Conservation (phyloP, 371 early-diverging fungal genomes). For the Mortierella sp. region DNA sequence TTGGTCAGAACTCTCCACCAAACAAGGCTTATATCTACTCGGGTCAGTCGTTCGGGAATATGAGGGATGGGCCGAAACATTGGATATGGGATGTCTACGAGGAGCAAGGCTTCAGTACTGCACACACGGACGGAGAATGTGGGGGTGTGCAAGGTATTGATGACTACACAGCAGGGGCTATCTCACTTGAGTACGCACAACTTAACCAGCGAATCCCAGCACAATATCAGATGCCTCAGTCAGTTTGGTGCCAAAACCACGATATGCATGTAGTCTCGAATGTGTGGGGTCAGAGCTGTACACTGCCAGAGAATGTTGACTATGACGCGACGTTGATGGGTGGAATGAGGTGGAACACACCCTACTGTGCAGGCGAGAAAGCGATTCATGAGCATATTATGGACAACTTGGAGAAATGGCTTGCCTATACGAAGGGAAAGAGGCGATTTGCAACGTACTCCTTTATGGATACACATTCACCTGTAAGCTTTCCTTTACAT, state of each 20-base stretch:
- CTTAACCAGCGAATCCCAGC: constrained; percentile 30
- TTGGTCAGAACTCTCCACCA: constrained; percentile 54
- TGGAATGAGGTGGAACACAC: constrained; percentile 48
- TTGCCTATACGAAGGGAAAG: constrained; percentile 28
- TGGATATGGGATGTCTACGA: constrained; percentile 59
- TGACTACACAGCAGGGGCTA: constrained; percentile 43
- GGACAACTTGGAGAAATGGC: constrained; percentile 51
- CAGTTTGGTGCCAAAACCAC: constrained; percentile 47
- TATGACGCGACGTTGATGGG: constrained; percentile 42
- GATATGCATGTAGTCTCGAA: constrained; percentile 37
- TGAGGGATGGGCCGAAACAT: constrained; percentile 34
- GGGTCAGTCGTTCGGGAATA: constrained; percentile 47
- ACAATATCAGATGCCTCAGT: constrained; percentile 46
- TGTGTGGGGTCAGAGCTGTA: constrained; percentile 46
- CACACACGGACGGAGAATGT: constrained; percentile 56
- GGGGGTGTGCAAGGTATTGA: constrained; percentile 37
- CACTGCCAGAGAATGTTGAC: constrained; percentile 13
- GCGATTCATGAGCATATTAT: constrained; percentile 47
- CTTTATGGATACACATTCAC: constrained; percentile 56
- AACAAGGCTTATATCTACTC: constrained; percentile 56
- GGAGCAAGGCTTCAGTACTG: constrained; percentile 54
- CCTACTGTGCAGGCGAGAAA: constrained; percentile 54
- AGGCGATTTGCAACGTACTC: constrained; percentile 51
- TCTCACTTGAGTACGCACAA: constrained; percentile 40
- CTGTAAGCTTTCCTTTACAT: constrained; percentile 13